Percentiles rank a stretch among this genome's conserved stretches.
Conservation (phyloP, 2,329 filamentous ascomycete species). For the Fusarium azukiicola region DNA sequence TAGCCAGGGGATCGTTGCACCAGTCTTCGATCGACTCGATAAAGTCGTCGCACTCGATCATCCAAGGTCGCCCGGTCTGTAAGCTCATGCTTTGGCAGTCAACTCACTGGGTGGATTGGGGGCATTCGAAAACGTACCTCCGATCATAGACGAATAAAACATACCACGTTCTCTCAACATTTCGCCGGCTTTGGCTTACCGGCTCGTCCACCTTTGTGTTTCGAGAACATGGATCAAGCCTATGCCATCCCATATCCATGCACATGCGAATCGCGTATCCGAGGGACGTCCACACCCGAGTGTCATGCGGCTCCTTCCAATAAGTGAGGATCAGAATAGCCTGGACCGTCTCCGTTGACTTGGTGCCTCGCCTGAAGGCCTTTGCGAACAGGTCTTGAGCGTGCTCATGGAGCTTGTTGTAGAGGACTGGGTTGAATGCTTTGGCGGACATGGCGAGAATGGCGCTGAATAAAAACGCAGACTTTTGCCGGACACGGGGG, state of each 20-base stretch:
- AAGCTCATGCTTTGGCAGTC: slow-evolving; percentile 59
- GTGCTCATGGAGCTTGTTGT: slow-evolving; percentile 43
- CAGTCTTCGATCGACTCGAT: slow-evolving; percentile 62
- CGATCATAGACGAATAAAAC: slow-evolving; percentile 65
- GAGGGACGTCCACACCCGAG: slow-evolving; percentile 62
- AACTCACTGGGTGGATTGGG: too few relatives aligned
- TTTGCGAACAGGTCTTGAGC: slow-evolving; percentile 56
- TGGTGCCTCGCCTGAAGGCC: slow-evolving; percentile 57
- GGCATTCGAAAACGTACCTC: slow-evolving; percentile 52
- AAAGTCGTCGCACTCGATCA: slow-evolving; percentile 64
- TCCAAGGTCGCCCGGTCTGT: slow-evolving; percentile 66
- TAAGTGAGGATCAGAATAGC: slow-evolving; percentile 64
- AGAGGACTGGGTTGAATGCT: slow-evolving; percentile 59
- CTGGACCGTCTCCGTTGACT: slow-evolving; percentile 64
- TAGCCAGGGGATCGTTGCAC: slow-evolving; percentile 57
- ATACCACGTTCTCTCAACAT: slow-evolving; percentile 63
- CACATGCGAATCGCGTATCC: slow-evolving; percentile 66
- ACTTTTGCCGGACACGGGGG: slow-evolving; percentile 59
- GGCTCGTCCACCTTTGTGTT: slow-evolving; percentile 26
- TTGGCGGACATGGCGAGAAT: slow-evolving; percentile 62
- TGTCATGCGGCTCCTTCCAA: slow-evolving; percentile 67
- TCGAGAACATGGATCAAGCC: slow-evolving; percentile 41
- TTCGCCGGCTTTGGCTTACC: slow-evolving; percentile 56
- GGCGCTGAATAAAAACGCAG: slow-evolving; percentile 61
- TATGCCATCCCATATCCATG: slow-evolving; percentile 64